These are phyloP conservation scores for Diaporthe caulivora DNA, from an alignment of 2,329 filamentous ascomycete species.

Conservation along the genomic window DNA sequence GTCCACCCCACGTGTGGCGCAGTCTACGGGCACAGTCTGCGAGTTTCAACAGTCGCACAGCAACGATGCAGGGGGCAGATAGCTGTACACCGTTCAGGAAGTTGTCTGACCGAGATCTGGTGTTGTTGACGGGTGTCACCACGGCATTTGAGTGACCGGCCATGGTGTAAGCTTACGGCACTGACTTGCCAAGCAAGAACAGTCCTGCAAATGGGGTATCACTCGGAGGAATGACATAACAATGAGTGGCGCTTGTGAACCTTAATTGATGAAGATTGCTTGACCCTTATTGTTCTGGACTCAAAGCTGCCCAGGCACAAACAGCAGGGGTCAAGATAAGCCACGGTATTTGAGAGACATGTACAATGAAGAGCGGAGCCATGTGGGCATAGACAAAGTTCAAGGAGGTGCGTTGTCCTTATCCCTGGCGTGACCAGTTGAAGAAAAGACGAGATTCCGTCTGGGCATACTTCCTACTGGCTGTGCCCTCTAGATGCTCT, in stretches of 20 bases:
- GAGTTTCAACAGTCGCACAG: neutral
- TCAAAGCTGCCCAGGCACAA: neutral
- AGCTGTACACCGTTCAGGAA: neutral
- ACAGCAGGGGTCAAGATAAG: conserved; percentile 2
- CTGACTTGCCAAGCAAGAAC: neutral
- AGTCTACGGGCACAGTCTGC: conserved; percentile 7
- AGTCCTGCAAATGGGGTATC: neutral
- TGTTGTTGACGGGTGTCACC: neutral
- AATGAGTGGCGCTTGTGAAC: neutral
- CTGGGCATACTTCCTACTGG: neutral
- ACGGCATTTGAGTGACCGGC: neutral
- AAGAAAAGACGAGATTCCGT: neutral
- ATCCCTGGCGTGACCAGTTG: neutral
- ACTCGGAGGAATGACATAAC: neutral
- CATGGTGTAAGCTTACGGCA: neutral
- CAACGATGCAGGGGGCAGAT: neutral
- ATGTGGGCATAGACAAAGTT: neutral
- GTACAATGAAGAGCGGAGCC: neutral
- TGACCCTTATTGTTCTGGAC: conserved; percentile 1
- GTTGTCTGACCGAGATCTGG: neutral
- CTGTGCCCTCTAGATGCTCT: neutral
- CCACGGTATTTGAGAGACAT: neutral
- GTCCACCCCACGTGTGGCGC: conserved; percentile 19
- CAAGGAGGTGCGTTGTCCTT: neutral
- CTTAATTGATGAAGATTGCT: conserved; percentile 7